Conservation (phyloP, 768 basidiomycete genomes). For the Lactarius tabidus region DNA sequence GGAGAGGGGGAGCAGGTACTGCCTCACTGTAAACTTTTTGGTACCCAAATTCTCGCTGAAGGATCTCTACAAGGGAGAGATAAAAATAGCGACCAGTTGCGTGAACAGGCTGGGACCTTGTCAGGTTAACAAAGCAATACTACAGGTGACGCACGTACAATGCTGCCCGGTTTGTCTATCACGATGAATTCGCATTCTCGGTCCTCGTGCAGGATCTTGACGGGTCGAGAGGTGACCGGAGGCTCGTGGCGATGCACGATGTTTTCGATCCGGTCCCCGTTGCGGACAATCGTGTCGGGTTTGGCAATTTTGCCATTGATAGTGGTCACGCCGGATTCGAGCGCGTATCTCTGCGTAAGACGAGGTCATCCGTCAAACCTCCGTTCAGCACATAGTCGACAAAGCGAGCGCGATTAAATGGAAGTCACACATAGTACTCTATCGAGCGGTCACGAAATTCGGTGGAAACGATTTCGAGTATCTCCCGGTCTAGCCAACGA, state of each 20-base stretch:
- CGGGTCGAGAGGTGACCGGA: slow-evolving; percentile 79
- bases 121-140: background rate
- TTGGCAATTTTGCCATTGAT: slow-evolving; percentile 87
- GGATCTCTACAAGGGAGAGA: slow-evolving; percentile 83
- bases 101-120: slow-evolving; percentile 70
- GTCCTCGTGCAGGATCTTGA: slow-evolving; percentile 77
- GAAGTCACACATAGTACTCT: slow-evolving; percentile 85
- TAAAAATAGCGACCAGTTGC: slow-evolving; percentile 86
- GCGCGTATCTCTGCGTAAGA: slow-evolving; percentile 50
- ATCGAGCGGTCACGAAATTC: slow-evolving; percentile 92
- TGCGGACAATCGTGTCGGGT: slow-evolving; percentile 71
- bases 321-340: slow-evolving; percentile 94
- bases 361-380: background rate
- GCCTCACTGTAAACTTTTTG: slow-evolving; percentile 75
- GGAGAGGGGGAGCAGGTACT: background rate
- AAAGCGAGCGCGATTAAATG: background rate
- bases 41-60: slow-evolving; percentile 79
- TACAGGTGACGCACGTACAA: slow-evolving; percentile 56
- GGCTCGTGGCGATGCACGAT: slow-evolving; percentile 97
- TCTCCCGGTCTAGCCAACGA: slow-evolving; percentile 82
- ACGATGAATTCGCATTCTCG: slow-evolving; percentile 79
- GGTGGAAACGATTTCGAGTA: slow-evolving; percentile 88
- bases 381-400: background rate
- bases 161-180: slow-evolving; percentile 94
- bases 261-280: slow-evolving; percentile 94